Evolutionary conservation across 257 asterid genomes (phyloP).

Genomic region (Solanum etuberosum): DNA sequence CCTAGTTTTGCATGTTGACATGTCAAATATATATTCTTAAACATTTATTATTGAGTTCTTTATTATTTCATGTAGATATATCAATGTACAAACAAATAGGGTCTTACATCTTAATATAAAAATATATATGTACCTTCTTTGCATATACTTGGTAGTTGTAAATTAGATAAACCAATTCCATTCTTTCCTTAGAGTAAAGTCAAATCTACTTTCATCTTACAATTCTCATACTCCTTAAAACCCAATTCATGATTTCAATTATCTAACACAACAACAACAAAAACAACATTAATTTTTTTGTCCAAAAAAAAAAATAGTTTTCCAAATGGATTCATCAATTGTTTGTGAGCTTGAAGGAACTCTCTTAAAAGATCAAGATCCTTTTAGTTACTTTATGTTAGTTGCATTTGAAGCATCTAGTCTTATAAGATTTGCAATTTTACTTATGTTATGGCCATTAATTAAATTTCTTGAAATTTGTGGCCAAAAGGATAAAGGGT

Average conservation of each 20-base stretch:
- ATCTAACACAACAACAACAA: neutral
- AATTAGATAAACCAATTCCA: constrained; percentile 32
- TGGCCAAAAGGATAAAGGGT: constrained; percentile 41
- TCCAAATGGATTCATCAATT: constrained; percentile 31
- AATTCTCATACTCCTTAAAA: constrained; percentile 15
- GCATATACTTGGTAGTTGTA: constrained; percentile 25
- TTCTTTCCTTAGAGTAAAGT: constrained; percentile 26
- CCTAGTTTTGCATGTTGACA: constrained; percentile 29
- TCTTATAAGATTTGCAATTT: constrained; percentile 43
- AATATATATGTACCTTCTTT: neutral
- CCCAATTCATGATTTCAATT: neutral
- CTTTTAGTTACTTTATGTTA: constrained; percentile 75
- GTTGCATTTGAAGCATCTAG: constrained; percentile 88
- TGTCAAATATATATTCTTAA: constrained; percentile 29
- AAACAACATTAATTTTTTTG: neutral
- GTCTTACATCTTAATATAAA: neutral
- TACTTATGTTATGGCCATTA: constrained; percentile 51
- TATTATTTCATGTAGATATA: constrained; percentile 14
- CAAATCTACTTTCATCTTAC: constrained; percentile 58
- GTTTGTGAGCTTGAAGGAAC: constrained; percentile 68
- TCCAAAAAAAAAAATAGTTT: neutral
- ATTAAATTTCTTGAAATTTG: constrained; percentile 34
- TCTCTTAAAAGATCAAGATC: constrained; percentile 46
- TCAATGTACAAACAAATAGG: constrained; percentile 7
- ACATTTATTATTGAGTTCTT: neutral